Evolutionary conservation across 2,329 filamentous ascomycete species (phyloP), one percentile per base, ranked within the genome.

Genomic region (Aspergillus sergii): DNA sequence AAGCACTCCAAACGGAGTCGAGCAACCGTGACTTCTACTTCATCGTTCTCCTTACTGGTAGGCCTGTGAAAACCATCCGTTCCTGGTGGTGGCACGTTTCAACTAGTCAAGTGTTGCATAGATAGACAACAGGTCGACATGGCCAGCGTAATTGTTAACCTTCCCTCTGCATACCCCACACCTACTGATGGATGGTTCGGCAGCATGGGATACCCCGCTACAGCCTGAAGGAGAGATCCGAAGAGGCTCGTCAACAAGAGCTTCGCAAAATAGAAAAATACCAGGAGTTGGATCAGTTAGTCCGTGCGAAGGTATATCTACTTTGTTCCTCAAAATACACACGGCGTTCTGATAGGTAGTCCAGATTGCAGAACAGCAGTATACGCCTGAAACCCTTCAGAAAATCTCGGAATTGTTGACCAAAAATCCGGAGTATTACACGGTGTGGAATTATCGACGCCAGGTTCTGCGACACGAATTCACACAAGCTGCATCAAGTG

Each of bases 131-230:
- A 55, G 51, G 30, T 63, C 60, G 64, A 48, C 36, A 77, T 77
- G 75, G 71, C 72, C 58, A 76, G 74, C 62, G 75, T 77, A 68
- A 68, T 66, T 58, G 51, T 59, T 48, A 32, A 51, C 45, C 34
- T 56, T 55, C n/a, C 46, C 14, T 51, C 28, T 54, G 54, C 21
- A 30, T 43, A 21, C 26, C 43, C 58, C 48, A 57, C 30, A 45
- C n/a, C 43, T 62, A 56, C 65, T 72, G 63, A 70, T 56, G 57
- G 58, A 64, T 73, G 71, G 70, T 58, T 65, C 64, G 67, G 65
- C 80, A 97, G 93, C 94, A 97, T 85, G 93, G 92, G 75, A 86
- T 96, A 77, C 87, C 91, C 73, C 91, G 93, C 74, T 84, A 86
- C 65, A 83, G 85, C 66, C 82, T 84, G 71, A 81, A 80, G 60